Base-by-base conservation (phyloP, 345 rosid genomes). In the Brassica incana region DNA sequence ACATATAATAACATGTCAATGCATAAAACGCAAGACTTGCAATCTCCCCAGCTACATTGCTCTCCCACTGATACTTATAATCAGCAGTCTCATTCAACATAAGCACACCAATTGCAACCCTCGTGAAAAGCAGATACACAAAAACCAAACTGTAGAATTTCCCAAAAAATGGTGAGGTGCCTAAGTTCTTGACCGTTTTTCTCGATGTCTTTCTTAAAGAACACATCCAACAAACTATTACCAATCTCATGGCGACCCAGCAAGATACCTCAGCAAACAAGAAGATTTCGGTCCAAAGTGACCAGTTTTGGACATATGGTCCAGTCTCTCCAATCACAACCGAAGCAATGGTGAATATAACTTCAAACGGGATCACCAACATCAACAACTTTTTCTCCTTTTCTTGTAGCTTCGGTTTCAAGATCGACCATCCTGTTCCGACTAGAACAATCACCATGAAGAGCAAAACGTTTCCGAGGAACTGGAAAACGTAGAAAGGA, bases 341-440 rank as follows among this genome's bases (percentile, higher is more conserved):
- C 0, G 90, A 89, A 20, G 93, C 97, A 68, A 92, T 71, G 77
- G 6, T 66, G 4, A 56, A 64, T 54, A 75, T 20, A 65, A 66
- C 72, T 38, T 35, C 65, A 75, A 75, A 86, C 1, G 94, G 97
- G 38, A 94, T 80, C 76, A 92, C 98, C 40, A 90, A 86, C 96
- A 92, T 89, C 84, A 94, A 76, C 69, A 92, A 89, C 77, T 87
- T 90, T 86, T 85, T 89, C 10, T 90, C 91, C 63, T 94, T 74
- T 12, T 5, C 71, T 20, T 20, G 78, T 74, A 64, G 33, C 70
- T 64, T 74, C 18, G 33, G 77, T 52, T 54, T 95, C 80, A 92
- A 80, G 73, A 89, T 88, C 0, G 97, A 94, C 97, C 97, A 92
- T 3, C 97, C 96, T 12, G 89, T 92, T 5, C 94, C 97, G 32